A percentile compares a stretch with the other conserved stretches of the same genome.
These are phyloP conservation scores for Cucumis cinereus DNA, from an alignment of 306 rosid genomes.

Conservation along the genomic window DNA sequence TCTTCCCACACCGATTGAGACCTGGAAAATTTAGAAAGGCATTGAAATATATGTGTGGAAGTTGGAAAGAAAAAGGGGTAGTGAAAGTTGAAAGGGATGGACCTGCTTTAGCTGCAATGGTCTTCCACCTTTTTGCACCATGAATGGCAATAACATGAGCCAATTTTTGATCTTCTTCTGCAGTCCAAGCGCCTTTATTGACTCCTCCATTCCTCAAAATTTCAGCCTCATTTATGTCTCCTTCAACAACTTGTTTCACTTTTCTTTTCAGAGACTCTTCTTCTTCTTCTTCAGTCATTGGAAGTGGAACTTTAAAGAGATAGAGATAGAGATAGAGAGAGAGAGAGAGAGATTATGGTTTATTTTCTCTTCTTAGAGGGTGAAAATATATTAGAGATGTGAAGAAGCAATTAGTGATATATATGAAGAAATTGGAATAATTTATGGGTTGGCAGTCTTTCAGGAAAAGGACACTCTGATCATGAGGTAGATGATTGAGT, in stretches of 20 bases:
- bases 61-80: not conserved
- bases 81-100: not conserved
- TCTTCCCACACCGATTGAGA: constrained; percentile 47
- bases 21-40: constrained; percentile 16
- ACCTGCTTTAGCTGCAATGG: constrained; percentile 51
- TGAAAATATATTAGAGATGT: not conserved
- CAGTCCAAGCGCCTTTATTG: constrained; percentile 54
- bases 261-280: constrained; percentile 10
- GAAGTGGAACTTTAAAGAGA: not conserved
- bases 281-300: not conserved
- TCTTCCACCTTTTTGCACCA: constrained; percentile 46
- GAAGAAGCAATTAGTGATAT: not conserved
- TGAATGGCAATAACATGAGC: constrained; percentile 40
- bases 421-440: constrained; percentile 7
- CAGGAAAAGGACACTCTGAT: constrained; percentile 9
- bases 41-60: not conserved
- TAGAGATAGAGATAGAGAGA: not conserved
- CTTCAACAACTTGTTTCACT: constrained; percentile 4
- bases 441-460: constrained; percentile 4
- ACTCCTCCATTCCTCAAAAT: constrained; percentile 20
- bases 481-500: constrained; percentile 34
- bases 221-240: constrained; percentile 7
- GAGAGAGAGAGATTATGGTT: not conserved
- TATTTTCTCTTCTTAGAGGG: not conserved
- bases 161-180: constrained; percentile 40